A percentile compares a stretch with the other conserved stretches of the same genome.
These are phyloP conservation scores for Avicennia marina DNA, from an alignment of 257 asterid species.

Conservation along the genomic window DNA sequence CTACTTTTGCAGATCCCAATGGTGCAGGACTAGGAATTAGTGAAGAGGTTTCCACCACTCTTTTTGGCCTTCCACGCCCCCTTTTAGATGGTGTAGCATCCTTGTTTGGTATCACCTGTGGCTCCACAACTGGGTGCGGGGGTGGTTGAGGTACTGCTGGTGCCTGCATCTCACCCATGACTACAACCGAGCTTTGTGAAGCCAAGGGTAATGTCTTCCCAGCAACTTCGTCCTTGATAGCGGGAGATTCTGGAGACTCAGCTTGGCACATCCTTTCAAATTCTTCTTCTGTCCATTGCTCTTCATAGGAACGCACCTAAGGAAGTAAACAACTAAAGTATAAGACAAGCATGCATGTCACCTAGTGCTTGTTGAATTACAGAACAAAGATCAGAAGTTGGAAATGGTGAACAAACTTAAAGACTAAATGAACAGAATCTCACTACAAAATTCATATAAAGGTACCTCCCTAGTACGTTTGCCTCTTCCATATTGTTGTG, in stretches of 20 bases:
- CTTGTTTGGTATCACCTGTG: conserved; percentile 29
- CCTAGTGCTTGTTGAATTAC: conserved; percentile 7
- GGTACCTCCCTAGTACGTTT: conserved; percentile 99
- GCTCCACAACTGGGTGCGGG: conserved; percentile 32
- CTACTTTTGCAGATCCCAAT: conserved; percentile 27
- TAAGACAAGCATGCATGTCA: neutral
- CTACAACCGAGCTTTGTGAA: conserved; percentile 27
- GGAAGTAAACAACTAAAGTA: conserved; percentile 23
- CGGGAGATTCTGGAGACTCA: conserved; percentile 78
- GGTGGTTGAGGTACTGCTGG: conserved; percentile 31
- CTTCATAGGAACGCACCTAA: conserved; percentile 96
- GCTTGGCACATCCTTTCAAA: conserved; percentile 89
- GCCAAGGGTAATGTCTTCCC: conserved; percentile 39
- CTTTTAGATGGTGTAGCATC: conserved; percentile 74
- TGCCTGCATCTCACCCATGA: conserved; percentile 35
- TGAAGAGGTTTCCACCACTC: conserved; percentile 44
- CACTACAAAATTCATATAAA: conserved; percentile 19
- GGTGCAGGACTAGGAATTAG: conserved; percentile 27
- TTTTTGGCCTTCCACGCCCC: conserved; percentile 98
- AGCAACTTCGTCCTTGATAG: conserved; percentile 41
- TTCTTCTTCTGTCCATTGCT: conserved; percentile 98
- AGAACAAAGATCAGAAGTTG: neutral
- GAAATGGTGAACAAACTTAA: too few relatives aligned
- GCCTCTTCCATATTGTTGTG: conserved; percentile 97
- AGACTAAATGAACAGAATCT: conserved; percentile 2